Percentiles rank a stretch among this genome's conserved stretches.
These are phyloP conservation scores for Scedosporium apiospermum DNA, from an alignment of 2,329 filamentous ascomycete genomes.

Conservation along the genomic window DNA sequence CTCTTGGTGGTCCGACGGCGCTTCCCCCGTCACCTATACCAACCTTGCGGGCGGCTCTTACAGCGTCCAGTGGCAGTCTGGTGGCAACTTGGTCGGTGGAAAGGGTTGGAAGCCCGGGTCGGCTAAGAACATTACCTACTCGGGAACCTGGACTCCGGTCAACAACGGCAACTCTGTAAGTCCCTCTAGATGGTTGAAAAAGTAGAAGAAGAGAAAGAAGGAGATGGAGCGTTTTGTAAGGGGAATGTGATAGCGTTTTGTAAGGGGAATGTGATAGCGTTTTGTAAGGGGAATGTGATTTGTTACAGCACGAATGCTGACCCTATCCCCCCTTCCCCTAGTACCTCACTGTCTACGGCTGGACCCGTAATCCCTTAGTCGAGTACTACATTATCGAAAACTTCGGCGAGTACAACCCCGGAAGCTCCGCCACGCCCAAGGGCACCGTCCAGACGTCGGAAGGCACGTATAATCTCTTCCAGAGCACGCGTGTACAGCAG, in stretches of 20 bases:
- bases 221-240: no score
- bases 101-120: constrained; percentile 49
- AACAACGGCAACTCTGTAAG: constrained; percentile 16
- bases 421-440: constrained; percentile 19
- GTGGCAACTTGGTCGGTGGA: constrained; percentile 45
- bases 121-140: constrained; percentile 23
- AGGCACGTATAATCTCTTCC: constrained; percentile 26
- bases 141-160: constrained; percentile 18
- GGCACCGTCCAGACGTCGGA: constrained; percentile 27
- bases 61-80: constrained; percentile 32
- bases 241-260: no score
- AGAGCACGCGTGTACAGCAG: constrained; percentile 26
- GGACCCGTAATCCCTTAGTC: constrained; percentile 24
- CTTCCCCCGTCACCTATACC: constrained; percentile 31
- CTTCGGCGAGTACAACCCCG: constrained; percentile 26
- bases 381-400: constrained; percentile 30
- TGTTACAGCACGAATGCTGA: neutral
- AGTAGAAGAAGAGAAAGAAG: no score
- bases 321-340: neutral
- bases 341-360: constrained; percentile 29
- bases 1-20: constrained; percentile 38
- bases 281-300: neutral
- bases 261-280: no score
- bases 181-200: neutral
- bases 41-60: constrained; percentile 34